Percentiles rank a stretch among this genome's conserved stretches.
Evolutionary conservation across 2,329 filamentous ascomycete genomes (phyloP).

Genomic region (Orbilia brochopaga): DNA sequence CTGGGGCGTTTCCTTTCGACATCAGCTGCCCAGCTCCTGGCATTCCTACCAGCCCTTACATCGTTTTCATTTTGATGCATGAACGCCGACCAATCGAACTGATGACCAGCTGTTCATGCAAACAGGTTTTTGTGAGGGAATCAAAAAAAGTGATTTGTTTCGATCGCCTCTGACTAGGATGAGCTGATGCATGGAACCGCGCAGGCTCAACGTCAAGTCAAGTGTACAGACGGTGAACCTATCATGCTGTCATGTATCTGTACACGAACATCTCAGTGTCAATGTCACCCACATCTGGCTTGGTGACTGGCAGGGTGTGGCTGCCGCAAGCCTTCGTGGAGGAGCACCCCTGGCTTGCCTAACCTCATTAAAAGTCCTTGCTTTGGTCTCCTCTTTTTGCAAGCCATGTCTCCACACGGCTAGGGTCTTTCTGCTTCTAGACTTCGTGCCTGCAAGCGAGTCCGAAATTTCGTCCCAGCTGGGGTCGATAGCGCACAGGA

Average conservation of each 20-base stretch:
- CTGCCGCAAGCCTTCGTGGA: neutral
- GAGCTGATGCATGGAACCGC: no score
- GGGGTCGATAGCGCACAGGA: neutral
- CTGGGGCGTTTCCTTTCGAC: neutral
- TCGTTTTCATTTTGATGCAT: slow-evolving; percentile 2
- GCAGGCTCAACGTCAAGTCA: no score
- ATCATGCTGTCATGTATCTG: no score
- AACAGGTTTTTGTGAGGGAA: no score
- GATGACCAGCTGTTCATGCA: neutral
- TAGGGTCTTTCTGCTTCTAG: slow-evolving; percentile 4
- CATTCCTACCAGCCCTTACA: slow-evolving; percentile 3
- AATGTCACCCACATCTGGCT: no score
- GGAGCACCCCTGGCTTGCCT: neutral
- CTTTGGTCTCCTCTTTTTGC: neutral
- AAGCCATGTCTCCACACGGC: neutral
- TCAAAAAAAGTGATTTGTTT: no score
- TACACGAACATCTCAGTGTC: no score
- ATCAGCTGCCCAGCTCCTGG: neutral
- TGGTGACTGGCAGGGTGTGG: no score
- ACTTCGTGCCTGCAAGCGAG: neutral
- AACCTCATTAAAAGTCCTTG: neutral
- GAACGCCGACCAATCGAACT: slow-evolving; percentile 4
- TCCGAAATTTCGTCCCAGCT: neutral
- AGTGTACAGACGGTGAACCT: no score
- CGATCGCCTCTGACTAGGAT: no score